Conservation (phyloP, 768 basidiomycete genomes). For the Boletus tomentosulus region DNA sequence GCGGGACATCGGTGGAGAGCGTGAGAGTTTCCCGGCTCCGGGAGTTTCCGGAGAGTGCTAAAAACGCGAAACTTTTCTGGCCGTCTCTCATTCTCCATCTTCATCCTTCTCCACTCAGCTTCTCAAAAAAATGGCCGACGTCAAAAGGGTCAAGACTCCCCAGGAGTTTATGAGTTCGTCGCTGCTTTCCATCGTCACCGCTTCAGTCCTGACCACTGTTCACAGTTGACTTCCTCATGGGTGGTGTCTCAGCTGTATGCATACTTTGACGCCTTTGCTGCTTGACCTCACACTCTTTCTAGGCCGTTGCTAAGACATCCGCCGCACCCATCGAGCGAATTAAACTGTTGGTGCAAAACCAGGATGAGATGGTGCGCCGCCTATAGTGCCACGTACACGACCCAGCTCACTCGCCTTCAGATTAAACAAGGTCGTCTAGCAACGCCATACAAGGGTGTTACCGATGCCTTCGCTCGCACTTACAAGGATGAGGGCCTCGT, state of each 20-base stretch:
- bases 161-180: constrained; percentile 80
- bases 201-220: constrained; percentile 13
- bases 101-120: constrained; percentile 48
- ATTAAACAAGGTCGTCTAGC: constrained; percentile 99
- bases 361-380: constrained; percentile 95
- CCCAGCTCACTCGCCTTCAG: constrained; percentile 36
- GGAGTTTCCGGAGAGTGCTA: constrained; percentile 31
- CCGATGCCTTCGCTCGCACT: constrained; percentile 88
- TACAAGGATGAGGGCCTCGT: constrained; percentile 94
- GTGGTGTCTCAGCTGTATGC: constrained; percentile 87
- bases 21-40: constrained; percentile 28
- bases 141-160: constrained; percentile 81
- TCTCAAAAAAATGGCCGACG: constrained; percentile 71
- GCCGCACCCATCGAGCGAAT: constrained; percentile 99
- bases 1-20: constrained; percentile 20
- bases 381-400: background rate
- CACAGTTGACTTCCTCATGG: constrained; percentile 91
- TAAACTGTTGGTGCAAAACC: constrained; percentile 97
- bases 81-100: constrained; percentile 42
- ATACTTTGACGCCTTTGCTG: background rate
- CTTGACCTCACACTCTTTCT: constrained; percentile 16
- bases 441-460: constrained; percentile 93
- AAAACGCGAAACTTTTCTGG: constrained; percentile 47
- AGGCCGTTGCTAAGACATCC: constrained; percentile 98
- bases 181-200: background rate